Base-by-base conservation (phyloP, 495 filamentous ascomycete species). In the Annulohypoxylon bovei region DNA sequence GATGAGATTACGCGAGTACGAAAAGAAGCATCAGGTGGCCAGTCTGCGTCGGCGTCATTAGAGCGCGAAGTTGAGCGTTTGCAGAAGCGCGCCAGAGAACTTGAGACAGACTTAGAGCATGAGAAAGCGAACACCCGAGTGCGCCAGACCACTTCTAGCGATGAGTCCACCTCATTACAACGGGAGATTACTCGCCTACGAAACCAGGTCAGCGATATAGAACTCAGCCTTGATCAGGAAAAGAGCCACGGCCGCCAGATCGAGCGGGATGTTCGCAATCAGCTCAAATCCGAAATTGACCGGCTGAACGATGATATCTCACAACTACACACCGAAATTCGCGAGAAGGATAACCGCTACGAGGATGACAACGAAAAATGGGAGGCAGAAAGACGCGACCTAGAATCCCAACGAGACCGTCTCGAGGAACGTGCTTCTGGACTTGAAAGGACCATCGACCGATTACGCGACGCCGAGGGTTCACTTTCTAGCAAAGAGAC, bases 381-480 rank as follows among this genome's bases (percentile, higher is more conserved):
- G 92, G 86, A 90, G 28, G 85, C 85, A 22, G 86, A 89, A 65
- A 88, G 83, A 66, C 87, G 87, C 39, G 83, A 83, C 52, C 79
- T 95, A 9, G 85, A 92, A 63, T 81, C 88, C 4, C 88, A 92
- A 65, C 87, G 87, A 54, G 86, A 90, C 56, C 85, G 84, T 68
- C 88, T 90, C 2, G 89, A 92, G 71, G 89, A 91, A 60, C 87
- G 90, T 55, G 89, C 88, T 9, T 79, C 83, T 16, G 88, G 89
- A n/a, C 87, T 92, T 28, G 89, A 93, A 76, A 84, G 86, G 50
- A 91, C 90, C 0, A 89, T 93, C 62, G 87, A 92, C 60, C 88
- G 86, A 69, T 80, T 95, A n/a, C 90, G 82, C 40, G 88, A 93
- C 92, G 79, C 85, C 28, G 89, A 92, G 70, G 86, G 89, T n/a